Evolutionary conservation across 2,329 filamentous ascomycete genomes (phyloP), one percentile per base, ranked within the genome.

Genomic region (Fusarium bulbicola): DNA sequence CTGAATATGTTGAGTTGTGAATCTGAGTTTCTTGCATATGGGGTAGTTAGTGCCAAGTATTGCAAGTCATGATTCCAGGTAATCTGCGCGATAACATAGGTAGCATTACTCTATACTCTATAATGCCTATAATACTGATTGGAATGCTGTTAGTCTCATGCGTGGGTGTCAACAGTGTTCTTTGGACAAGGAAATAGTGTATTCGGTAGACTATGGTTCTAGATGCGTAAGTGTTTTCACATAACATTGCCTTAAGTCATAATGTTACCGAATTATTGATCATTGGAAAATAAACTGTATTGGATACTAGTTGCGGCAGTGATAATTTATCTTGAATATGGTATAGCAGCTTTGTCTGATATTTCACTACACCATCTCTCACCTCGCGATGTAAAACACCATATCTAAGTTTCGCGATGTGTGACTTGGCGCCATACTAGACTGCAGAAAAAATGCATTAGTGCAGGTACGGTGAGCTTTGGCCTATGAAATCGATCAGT

Each of bases 391-490:
- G 28, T 14, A 50, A 39, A 45, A 45, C 37, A n/a, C 32, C 46
- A 62, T 16, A 24, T 26, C 26, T 26, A 26, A n/a, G 36, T 69
- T 47, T 54, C 28, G 45, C 32, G 42, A 58, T 59, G 53, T 28
- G 50, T 56, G 60, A 73, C 49, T 52, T n/a, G 66, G 63, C 65
- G 50, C 64, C 66, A 69, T 73, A 59, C 59, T 37, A 59, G 54
- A 66, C 59, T 74, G 66, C 74, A 74, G 65, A 46, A 45, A 66
- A 72, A 36, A 56, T 54, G 24, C 47, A 59, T 68, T 77, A 75
- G 75, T 74, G 75, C 68, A 77, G 75, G 75, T 64, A 76, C 75
- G 28, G 43, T 57, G 40, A 57, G 56, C 54, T 63, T 53, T 47
- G 54, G 24, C 74, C 70, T 63, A 66, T 67, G 52, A 53, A 72